These are phyloP conservation scores for Xylaria longipes DNA, from an alignment of 495 filamentous ascomycete species.

Conservation along the genomic window DNA sequence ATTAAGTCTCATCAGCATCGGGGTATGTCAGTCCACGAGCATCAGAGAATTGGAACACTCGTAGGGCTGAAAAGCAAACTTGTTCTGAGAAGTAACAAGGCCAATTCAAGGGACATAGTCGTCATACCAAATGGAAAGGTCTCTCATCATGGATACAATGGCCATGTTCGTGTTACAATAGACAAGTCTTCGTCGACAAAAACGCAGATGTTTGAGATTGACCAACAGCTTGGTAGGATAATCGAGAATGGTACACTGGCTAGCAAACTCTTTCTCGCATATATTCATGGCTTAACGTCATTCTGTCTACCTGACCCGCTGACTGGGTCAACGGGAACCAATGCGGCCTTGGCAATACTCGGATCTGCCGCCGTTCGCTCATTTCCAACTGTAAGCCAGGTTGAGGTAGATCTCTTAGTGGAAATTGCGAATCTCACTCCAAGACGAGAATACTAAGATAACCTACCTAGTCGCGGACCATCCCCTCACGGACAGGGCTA, in stretches of 20 bases:
- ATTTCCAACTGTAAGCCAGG: slow-evolving; percentile 48
- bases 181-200: slow-evolving; percentile 19
- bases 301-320: slow-evolving; percentile 63
- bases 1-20: slow-evolving; percentile 59
- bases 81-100: slow-evolving; percentile 47
- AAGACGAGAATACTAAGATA: slow-evolving; percentile 40
- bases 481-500: no score
- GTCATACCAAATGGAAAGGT: slow-evolving; percentile 59
- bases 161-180: slow-evolving; percentile 55
- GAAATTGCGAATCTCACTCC: slow-evolving; percentile 61
- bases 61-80: slow-evolving; percentile 62
- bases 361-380: slow-evolving; percentile 56
- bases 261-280: slow-evolving; percentile 59
- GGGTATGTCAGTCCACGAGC: slow-evolving; percentile 58
- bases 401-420: slow-evolving; percentile 48
- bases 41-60: slow-evolving; percentile 58
- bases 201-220: slow-evolving; percentile 52
- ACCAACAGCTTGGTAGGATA: slow-evolving; percentile 55
- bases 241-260: slow-evolving; percentile 58
- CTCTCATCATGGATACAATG: slow-evolving; percentile 4
- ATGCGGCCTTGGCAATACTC: slow-evolving; percentile 61
- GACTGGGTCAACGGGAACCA: slow-evolving; percentile 65
- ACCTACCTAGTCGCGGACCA: no score
- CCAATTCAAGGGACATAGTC: slow-evolving; percentile 43
- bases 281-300: slow-evolving; percentile 68